Conservation (phyloP, 192 early-diverging fungal species). For the Borealophlyctis nickersoniae region DNA sequence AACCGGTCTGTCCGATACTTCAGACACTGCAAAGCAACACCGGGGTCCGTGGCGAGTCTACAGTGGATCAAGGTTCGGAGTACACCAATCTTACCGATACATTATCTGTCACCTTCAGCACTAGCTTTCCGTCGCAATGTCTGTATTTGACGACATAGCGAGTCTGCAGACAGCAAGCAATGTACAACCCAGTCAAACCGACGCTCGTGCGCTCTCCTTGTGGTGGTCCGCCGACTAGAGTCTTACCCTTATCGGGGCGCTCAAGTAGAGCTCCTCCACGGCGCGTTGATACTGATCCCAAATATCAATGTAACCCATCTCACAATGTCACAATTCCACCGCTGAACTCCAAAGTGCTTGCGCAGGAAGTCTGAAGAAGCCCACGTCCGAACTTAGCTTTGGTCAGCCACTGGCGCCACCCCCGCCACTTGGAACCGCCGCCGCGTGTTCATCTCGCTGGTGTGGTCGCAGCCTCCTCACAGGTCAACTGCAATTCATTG, state of each 20-base stretch:
- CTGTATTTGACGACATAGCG: constrained; percentile 67
- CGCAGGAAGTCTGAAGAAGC: no score
- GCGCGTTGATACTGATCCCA: constrained; percentile 78
- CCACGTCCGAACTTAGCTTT: no score
- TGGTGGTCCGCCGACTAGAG: not conserved
- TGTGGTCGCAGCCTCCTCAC: no score
- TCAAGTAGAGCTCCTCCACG: constrained; percentile 64
- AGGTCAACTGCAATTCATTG: no score
- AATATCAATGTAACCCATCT: constrained; percentile 65
- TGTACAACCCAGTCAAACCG: not conserved
- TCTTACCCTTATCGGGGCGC: constrained; percentile 58
- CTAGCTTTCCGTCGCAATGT: constrained; percentile 63
- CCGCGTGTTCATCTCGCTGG: no score
- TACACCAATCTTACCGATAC: constrained; percentile 52
- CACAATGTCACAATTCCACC: no score
- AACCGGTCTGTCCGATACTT: constrained; percentile 70
- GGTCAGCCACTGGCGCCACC: no score
- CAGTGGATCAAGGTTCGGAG: no score
- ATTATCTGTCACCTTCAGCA: constrained; percentile 75
- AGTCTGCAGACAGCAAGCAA: constrained; percentile 41
- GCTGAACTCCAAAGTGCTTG: no score
- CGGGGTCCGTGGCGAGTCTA: no score
- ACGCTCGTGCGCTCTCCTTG: not conserved
- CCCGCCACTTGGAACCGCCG: no score
- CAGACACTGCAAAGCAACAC: constrained; percentile 50